Percentiles rank a stretch among this genome's conserved stretches.
Conservation (phyloP, 805 yeast genomes). For the Grigorovia jiainica region DNA sequence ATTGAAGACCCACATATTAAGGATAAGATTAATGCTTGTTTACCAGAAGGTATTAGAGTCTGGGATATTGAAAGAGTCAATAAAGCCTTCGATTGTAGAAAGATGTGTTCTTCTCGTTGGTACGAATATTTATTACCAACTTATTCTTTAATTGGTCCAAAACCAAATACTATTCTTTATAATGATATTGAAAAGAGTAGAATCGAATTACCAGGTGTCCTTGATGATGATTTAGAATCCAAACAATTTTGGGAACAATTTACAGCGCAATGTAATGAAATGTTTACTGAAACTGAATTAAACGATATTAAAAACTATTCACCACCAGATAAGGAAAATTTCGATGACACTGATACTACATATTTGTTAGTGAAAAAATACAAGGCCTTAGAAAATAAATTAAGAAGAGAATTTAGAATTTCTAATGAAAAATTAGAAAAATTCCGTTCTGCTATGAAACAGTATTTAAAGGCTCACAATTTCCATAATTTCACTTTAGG, state of each 20-base stretch:
- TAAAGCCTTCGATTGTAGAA: conserved; percentile 87
- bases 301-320: conserved; percentile 20
- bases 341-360: conserved; percentile 31
- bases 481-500: conserved; percentile 85
- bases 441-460: conserved; percentile 59
- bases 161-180: conserved; percentile 60
- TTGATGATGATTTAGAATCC: conserved; percentile 60
- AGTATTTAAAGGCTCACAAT: conserved; percentile 81
- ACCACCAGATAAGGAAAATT: conserved; percentile 32
- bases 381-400: conserved; percentile 53
- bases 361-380: conserved; percentile 38
- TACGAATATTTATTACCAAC: conserved; percentile 93
- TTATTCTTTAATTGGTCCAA: conserved; percentile 84
- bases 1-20: conserved; percentile 49
- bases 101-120: conserved; percentile 90
- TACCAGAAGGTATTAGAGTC: conserved; percentile 81
- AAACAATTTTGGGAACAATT: conserved; percentile 61
- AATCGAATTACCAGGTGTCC: conserved; percentile 45
- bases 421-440: conserved; percentile 49
- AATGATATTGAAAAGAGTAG: conserved; percentile 47
- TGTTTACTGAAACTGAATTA: conserved; percentile 22
- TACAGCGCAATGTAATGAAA: conserved; percentile 30
- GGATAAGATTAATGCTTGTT: conserved; percentile 56
- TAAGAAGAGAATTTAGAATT: conserved; percentile 63
- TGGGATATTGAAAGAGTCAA: conserved; percentile 92